Percentiles rank a stretch among this genome's conserved stretches.
phyloP scores from a whole-genome alignment of 2,329 filamentous ascomycete genomes.

The Coniochaeta pulveracea region DNA sequence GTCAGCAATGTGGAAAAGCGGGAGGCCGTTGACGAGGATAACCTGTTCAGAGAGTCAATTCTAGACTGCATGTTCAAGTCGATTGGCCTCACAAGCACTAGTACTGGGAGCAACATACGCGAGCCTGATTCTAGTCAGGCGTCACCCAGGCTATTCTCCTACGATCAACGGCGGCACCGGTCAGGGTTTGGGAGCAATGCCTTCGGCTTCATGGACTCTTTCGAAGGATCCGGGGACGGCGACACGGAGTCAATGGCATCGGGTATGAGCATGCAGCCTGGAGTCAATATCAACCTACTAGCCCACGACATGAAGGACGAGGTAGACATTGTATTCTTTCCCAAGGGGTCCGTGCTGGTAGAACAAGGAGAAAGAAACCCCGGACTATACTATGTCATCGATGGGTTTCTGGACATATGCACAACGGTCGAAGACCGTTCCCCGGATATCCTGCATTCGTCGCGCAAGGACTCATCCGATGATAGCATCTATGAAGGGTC shows the following conservation, averaged over 20 bases:
- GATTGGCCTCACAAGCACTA: conserved; percentile 60
- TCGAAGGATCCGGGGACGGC: conserved; percentile 65
- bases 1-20: conserved; percentile 52
- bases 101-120: conserved; percentile 47
- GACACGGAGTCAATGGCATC: conserved; percentile 82
- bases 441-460: conserved; percentile 27
- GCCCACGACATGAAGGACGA: conserved; percentile 80
- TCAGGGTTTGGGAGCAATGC: conserved; percentile 71
- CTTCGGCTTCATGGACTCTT: conserved; percentile 82
- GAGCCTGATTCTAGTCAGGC: conserved; percentile 69
- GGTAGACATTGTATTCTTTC: conserved; percentile 94
- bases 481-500: conserved; percentile 23
- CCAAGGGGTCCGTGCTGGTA: conserved; percentile 84
- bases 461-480: conserved; percentile 20
- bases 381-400: conserved; percentile 92
- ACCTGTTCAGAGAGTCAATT: conserved; percentile 79
- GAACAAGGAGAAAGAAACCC: conserved; percentile 97
- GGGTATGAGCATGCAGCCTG: conserved; percentile 46
- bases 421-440: conserved; percentile 56
- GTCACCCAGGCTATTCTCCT: conserved; percentile 74
- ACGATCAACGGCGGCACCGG: conserved; percentile 72
- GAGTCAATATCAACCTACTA: conserved; percentile 53
- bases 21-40: conserved; percentile 79
- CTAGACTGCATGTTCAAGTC: conserved; percentile 93
- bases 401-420: conserved; percentile 91